Evolutionary conservation across 306 rosid genomes (phyloP).

Genomic region (Spatholobus suberectus): DNA sequence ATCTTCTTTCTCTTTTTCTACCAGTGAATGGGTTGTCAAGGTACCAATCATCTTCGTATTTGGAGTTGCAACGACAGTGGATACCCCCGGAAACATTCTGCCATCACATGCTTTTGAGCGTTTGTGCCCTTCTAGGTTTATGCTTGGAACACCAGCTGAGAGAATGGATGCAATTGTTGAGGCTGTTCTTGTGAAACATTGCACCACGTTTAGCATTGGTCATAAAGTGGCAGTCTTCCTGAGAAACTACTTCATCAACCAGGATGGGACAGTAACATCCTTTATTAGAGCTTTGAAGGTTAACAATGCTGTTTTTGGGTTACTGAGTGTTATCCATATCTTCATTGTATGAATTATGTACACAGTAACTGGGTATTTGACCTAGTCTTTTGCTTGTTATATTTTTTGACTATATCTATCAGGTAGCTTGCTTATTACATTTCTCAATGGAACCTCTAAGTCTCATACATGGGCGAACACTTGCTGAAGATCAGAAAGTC

Average conservation of each 20-base stretch:
- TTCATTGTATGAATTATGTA: conserved; percentile 14
- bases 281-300: conserved; percentile 94
- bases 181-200: conserved; percentile 79
- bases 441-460: conserved; percentile 82
- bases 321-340: conserved; percentile 30
- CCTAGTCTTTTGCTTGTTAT: conserved; percentile 31
- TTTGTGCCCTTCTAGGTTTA: conserved; percentile 67
- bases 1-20: conserved; percentile 37
- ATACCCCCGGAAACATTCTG: conserved; percentile 68
- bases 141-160: conserved; percentile 78
- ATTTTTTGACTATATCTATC: conserved; percentile 43
- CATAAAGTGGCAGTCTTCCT: conserved; percentile 86
- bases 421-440: conserved; percentile 87
- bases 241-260: conserved; percentile 83
- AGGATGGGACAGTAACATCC: conserved; percentile 91
- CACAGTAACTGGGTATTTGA: not conserved
- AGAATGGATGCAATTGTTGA: conserved; percentile 91
- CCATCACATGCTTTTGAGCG: conserved; percentile 78
- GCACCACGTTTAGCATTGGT: conserved; percentile 68
- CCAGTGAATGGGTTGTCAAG: conserved; percentile 90
- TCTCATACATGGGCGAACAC: conserved; percentile 60
- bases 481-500: conserved; percentile 63
- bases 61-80: conserved; percentile 91
- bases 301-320: conserved; percentile 35
- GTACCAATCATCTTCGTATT: conserved; percentile 80